Evolutionary conservation across 371 early-diverging fungal species (phyloP).

Genomic region (Apophysomyces ossiformis): DNA sequence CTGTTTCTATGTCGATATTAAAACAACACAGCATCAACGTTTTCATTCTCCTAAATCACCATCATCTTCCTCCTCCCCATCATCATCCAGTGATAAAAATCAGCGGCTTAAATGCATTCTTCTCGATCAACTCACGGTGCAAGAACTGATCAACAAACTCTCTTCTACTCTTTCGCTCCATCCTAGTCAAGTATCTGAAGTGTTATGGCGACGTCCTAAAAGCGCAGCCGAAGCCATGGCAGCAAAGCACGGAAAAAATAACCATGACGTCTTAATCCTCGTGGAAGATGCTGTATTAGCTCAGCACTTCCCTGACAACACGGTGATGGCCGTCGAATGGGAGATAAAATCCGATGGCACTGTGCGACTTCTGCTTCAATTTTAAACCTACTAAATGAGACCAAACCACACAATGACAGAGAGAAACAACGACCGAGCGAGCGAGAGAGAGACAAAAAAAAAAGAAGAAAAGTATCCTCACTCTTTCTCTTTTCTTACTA

Average conservation of each 20-base stretch:
- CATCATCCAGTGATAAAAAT: conserved; percentile 14
- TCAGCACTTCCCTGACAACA: conserved; percentile 16
- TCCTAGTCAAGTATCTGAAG: conserved; percentile 26
- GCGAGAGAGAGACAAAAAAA: conserved; percentile 3
- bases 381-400: background rate
- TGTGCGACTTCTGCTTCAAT: conserved; percentile 14
- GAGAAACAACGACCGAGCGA: conserved; percentile 2
- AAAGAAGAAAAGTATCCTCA: background rate
- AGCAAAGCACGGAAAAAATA: conserved; percentile 2
- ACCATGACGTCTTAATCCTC: conserved; percentile 12
- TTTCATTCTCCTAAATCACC: conserved; percentile 25
- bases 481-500: conserved; percentile 5
- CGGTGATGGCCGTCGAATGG: conserved; percentile 24
- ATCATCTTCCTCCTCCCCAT: background rate
- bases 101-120: conserved; percentile 15
- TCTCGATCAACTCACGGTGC: conserved; percentile 13
- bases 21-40: conserved; percentile 28
- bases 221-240: conserved; percentile 9
- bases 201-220: conserved; percentile 28
- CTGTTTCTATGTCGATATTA: conserved; percentile 22
- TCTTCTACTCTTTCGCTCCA: conserved; percentile 24
- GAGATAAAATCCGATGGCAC: conserved; percentile 28
- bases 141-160: conserved; percentile 21
- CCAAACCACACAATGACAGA: background rate
- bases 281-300: conserved; percentile 21